Percentiles rank a stretch among this genome's conserved stretches.
phyloP scores from a whole-genome alignment of 202 grass and related monocot species.

The Cymbopogon flexuosus region DNA sequence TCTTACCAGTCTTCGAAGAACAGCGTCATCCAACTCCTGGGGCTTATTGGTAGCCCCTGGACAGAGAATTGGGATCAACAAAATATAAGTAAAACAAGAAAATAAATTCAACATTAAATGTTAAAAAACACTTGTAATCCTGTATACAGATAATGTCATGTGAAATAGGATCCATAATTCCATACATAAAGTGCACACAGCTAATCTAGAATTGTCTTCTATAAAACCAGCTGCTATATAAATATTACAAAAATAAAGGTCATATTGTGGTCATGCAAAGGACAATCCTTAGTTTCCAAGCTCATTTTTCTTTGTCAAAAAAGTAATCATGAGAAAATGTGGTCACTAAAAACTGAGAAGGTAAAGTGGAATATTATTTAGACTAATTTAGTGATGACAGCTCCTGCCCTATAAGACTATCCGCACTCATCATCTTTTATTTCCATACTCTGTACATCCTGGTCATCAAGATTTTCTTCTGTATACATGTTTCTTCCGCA shows the following conservation, averaged over 20 bases:
- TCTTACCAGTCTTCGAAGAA: constrained; percentile 88
- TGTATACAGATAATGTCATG: neutral
- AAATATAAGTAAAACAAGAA: neutral
- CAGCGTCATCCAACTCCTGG: constrained; percentile 97
- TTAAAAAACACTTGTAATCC: neutral
- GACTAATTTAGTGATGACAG: neutral
- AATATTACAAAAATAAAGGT: neutral
- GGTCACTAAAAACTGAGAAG: neutral
- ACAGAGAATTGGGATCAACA: constrained; percentile 33
- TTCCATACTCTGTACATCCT: too few species aligned
- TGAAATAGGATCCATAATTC: neutral
- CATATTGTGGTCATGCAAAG: neutral
- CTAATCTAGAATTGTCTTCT: neutral
- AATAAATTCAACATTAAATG: neutral
- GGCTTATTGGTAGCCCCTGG: constrained; percentile 98
- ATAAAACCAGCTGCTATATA: neutral
- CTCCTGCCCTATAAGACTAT: neutral
- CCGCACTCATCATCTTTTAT: too few species aligned
- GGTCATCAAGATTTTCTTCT: too few species aligned
- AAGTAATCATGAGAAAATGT: neutral
- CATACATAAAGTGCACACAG: neutral
- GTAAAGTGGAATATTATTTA: neutral
- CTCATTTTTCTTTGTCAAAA: neutral
- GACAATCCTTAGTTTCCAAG: neutral
- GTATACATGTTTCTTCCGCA: too few species aligned